These are phyloP conservation scores for Tuber indicum DNA, from an alignment of 495 filamentous ascomycete genomes.

Conservation along the genomic window DNA sequence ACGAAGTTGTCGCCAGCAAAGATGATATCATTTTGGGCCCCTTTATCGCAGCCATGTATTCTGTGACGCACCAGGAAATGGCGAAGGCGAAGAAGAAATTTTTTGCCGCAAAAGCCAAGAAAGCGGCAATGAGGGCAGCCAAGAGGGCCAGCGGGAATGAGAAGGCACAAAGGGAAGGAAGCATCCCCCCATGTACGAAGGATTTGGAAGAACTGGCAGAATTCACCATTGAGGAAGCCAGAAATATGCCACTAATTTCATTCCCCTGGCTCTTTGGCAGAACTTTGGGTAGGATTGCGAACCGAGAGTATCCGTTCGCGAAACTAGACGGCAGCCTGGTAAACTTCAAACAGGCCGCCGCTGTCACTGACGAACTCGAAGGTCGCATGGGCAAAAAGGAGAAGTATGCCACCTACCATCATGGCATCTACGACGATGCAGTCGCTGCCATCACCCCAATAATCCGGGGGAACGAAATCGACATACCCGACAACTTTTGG, in stretches of 20 bases:
- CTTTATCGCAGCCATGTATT: conserved; percentile 82
- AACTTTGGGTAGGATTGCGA: conserved; percentile 68
- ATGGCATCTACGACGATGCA: conserved; percentile 1
- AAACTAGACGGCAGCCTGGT: conserved; percentile 5
- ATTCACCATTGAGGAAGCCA: conserved; percentile 11
- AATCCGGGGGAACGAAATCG: not conserved
- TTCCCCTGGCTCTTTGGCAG: conserved; percentile 86
- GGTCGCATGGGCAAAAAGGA: conserved; percentile 1
- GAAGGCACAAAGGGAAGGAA: conserved; percentile 8
- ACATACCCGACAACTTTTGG: not conserved
- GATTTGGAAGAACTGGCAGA: conserved; percentile 32
- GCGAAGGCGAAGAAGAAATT: conserved; percentile 50
- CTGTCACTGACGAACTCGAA: not conserved
- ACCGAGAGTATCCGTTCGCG: conserved; percentile 34
- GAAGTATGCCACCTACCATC: not conserved
- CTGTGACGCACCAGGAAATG: conserved; percentile 66
- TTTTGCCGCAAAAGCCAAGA: conserved; percentile 16
- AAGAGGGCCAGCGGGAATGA: conserved; percentile 4
- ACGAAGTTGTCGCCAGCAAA: conserved; percentile 56
- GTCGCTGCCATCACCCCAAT: not conserved
- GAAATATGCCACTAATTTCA: conserved; percentile 71
- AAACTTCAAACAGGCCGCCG: not conserved
- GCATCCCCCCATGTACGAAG: not conserved
- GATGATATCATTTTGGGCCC: conserved; percentile 56
- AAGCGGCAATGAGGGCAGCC: not conserved